Evolutionary conservation across 441 rosid species (phyloP), one percentile per base, ranked within the genome.

Genomic region (Euphorbia celastroides): DNA sequence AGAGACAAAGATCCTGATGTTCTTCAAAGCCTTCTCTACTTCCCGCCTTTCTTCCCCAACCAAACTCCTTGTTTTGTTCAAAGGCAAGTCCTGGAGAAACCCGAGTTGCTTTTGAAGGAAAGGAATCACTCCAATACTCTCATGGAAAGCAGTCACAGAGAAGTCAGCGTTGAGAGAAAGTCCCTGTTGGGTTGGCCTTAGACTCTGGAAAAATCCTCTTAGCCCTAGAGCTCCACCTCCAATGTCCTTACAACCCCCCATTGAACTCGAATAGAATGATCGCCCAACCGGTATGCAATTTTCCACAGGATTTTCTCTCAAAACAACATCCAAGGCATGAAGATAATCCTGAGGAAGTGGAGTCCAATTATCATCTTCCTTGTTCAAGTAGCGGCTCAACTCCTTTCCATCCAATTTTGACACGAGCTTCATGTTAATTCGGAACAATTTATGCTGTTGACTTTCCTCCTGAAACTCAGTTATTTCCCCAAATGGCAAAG

Each of bases 131-230:
- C 97, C 97, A 26, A 90, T 90, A 74, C 98, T 89, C 70, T 90
- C 96, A 66, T 90, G 97, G 66, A 90, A 93, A 59, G 98, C 93
- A 59, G 92, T 86, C 42, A 93, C 82, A 32, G 97, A 89, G 68
- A 89, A 88, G 76, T 93, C 98, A 19, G 90, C 83, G 68, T 93
- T 93, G 48, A 93, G 96, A 50, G 96, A 88, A 61, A 93, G 75
- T 55, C 98, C 98, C 84, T 93, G 98, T 58, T 93, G 95, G 7
- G 95, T 90, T 50, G 92, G 95, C 64, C 98, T 78, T 16, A 93
- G 88, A 70, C 98, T 90, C 80, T 93, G 98, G 76, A 93, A 90
- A 77, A 90, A 93, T 0, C 98, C 98, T 82, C 95, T 83, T 70
- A 88, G 75, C 68, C 96, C 98, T 69, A 89, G 78, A 67, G 92